Percentiles rank a stretch among this genome's conserved stretches.
phyloP scores from a whole-genome alignment of 306 rosid genomes.

The Dalbergia cultrata region DNA sequence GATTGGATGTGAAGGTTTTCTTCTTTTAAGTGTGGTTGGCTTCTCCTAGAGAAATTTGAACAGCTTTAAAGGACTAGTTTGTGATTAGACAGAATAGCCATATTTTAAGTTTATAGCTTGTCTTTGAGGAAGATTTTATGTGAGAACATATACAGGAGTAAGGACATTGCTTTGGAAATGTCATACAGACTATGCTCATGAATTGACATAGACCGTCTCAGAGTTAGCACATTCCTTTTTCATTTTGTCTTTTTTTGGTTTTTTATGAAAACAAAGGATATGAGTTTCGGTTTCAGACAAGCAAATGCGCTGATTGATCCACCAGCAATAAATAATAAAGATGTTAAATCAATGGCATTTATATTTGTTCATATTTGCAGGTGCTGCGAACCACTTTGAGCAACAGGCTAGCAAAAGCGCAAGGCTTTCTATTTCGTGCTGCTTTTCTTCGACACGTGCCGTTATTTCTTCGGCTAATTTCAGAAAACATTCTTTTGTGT shows the following conservation, averaged over 20 bases:
- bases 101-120: not conserved
- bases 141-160: not conserved
- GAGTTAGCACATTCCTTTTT: not conserved
- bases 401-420: slow-evolving; percentile 96
- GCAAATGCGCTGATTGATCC: not conserved
- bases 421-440: slow-evolving; percentile 92
- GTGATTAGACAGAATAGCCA: not conserved
- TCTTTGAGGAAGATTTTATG: not conserved
- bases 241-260: not conserved
- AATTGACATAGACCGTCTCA: not conserved
- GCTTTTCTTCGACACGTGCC: slow-evolving; percentile 96
- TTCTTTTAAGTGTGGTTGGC: not conserved
- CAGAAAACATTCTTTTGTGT: slow-evolving; percentile 80
- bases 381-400: slow-evolving; percentile 81
- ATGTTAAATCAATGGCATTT: not conserved
- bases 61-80: slow-evolving; percentile 16
- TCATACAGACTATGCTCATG: not conserved
- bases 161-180: not conserved
- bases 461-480: slow-evolving; percentile 73
- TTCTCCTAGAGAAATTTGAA: not conserved
- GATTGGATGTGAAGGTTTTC: not conserved
- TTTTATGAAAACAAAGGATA: not conserved
- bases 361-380: slow-evolving; percentile 55
- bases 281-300: not conserved
- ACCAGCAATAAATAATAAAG: not conserved